A percentile compares a stretch with the other conserved stretches of the same genome.
Evolutionary conservation across 177 flowering plant genomes (phyloP).

Genomic region (Vitis hybrid): DNA sequence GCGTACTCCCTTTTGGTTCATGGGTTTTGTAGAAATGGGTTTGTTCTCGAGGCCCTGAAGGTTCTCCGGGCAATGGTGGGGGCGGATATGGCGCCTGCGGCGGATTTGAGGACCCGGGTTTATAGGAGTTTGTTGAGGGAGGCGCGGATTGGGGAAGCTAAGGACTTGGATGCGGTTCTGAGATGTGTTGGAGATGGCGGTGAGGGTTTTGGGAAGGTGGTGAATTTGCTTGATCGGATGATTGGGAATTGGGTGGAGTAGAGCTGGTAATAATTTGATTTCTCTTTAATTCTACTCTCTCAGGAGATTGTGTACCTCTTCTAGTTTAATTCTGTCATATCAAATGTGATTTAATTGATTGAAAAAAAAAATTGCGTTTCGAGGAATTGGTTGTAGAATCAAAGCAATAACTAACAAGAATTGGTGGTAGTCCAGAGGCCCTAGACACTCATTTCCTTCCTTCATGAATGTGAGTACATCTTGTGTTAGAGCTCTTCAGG

Average conservation of each 20-base stretch:
- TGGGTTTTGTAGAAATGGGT: constrained; percentile 40
- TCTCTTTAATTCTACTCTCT: too few species aligned
- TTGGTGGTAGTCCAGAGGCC: too few species aligned
- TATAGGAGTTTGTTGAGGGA: constrained; percentile 53
- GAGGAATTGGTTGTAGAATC: too few species aligned
- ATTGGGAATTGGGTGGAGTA: constrained; percentile 40
- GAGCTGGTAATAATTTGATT: constrained; percentile 9
- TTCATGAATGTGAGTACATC: too few species aligned
- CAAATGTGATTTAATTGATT: too few species aligned
- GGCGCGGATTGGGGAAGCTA: constrained; percentile 52
- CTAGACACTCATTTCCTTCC: too few species aligned
- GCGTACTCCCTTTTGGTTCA: constrained; percentile 27
- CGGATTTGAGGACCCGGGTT: constrained; percentile 28
- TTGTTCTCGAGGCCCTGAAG: constrained; percentile 39
- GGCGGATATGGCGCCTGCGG: constrained; percentile 19
- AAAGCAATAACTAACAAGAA: too few species aligned
- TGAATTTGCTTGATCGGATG: constrained; percentile 33
- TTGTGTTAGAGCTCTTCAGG: too few species aligned
- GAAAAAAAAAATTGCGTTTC: too few species aligned
- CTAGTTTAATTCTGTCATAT: too few species aligned
- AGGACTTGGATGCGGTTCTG: constrained; percentile 36
- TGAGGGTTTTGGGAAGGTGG: constrained; percentile 8
- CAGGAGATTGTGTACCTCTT: too few species aligned
- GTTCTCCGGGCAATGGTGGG: constrained; percentile 40
- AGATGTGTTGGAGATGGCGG: constrained; percentile 13